Evolutionary conservation across 805 yeast genomes (phyloP).

Genomic region (Candida dendrica): DNA sequence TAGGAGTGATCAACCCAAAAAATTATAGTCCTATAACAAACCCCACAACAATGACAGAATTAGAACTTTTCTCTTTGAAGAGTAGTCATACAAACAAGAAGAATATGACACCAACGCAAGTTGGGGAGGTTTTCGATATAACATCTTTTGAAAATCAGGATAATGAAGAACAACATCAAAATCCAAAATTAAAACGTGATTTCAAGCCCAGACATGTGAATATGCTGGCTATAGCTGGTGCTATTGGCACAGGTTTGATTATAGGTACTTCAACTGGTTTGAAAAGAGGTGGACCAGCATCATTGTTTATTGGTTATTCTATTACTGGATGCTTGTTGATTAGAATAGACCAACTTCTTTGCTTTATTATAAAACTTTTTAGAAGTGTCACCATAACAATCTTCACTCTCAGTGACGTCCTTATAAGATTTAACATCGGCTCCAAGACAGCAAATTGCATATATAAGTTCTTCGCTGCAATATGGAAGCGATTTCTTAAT

Average conservation of each 20-base stretch:
- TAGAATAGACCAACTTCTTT: too few species aligned
- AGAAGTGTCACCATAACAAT: not conserved
- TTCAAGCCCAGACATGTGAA: slow-evolving; percentile 25
- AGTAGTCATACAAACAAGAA: too few species aligned
- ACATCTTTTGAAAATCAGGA: not conserved
- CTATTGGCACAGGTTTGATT: slow-evolving; percentile 55
- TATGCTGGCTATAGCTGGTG: slow-evolving; percentile 63
- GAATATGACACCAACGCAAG: not conserved
- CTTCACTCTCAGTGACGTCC: too few species aligned
- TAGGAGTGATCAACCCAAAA: too few species aligned
- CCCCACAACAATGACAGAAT: too few species aligned
- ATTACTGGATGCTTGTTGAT: slow-evolving; percentile 42
- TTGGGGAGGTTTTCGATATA: not conserved
- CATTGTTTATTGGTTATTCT: slow-evolving; percentile 39
- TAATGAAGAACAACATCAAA: not conserved
- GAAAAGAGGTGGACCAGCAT: slow-evolving; percentile 43
- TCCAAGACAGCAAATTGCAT: slow-evolving; percentile 54
- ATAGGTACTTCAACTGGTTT: slow-evolving; percentile 48
- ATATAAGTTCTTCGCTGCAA: slow-evolving; percentile 47
- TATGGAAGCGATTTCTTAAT: slow-evolving; percentile 34
- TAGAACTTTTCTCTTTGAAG: too few species aligned
- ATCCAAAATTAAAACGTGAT: not conserved
- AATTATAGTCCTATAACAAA: too few species aligned
- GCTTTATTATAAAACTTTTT: not conserved
- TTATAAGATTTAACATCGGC: slow-evolving; percentile 28